Evolutionary conservation across 164 flowering plant genomes (phyloP), one percentile per base, ranked within the genome.

Genomic region (Saururus chinensis): DNA sequence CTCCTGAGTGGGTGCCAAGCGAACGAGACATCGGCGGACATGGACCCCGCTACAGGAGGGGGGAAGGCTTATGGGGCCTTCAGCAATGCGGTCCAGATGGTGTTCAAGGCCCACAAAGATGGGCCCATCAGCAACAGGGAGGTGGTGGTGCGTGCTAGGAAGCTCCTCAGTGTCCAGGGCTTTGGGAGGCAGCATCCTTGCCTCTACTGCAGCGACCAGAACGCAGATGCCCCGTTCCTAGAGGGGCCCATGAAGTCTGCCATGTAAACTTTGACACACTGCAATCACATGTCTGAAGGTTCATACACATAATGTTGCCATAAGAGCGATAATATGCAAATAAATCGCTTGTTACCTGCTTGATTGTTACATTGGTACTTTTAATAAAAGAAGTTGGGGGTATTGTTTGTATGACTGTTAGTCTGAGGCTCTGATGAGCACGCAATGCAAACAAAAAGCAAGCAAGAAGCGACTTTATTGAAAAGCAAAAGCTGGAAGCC

Each of bases 1-100:
- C 66, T 89, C 40, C 73, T 87, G 0, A 89, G 95, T 49, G 95
- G 89, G 56, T 89, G 97, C 69, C 89, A 85, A 61, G 73, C 84
- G 1, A 68, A 85, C 24, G 88, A 87, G 76, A 80, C 82, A 4
- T 84, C 87, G 0, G 92, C 84, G 0, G 95, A 87, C 64, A 65
- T 84, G 75, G 72, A 49, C 41, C 79, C 81, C 1, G 20, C 1
- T 1, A 40, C 4, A 3, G 68, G 56, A 8, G 73, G 69, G 24
- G 77, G 73, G 7, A 77, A 77, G 65, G 85, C 96, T 1, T 82
- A 68, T 56, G 96, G 92, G 4, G 95, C 92, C 7, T 87, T 87
- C 72, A 87, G 88, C 62, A 73, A 85, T 61, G 86, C 93, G 0
- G 72, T 89, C n/a, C 78, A 82, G 53, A 69, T 19, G 45, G 83